Percentiles rank a stretch among this genome's conserved stretches.
phyloP scores from a whole-genome alignment of 208 protist species.

The Trypanosoma rangeli region DNA sequence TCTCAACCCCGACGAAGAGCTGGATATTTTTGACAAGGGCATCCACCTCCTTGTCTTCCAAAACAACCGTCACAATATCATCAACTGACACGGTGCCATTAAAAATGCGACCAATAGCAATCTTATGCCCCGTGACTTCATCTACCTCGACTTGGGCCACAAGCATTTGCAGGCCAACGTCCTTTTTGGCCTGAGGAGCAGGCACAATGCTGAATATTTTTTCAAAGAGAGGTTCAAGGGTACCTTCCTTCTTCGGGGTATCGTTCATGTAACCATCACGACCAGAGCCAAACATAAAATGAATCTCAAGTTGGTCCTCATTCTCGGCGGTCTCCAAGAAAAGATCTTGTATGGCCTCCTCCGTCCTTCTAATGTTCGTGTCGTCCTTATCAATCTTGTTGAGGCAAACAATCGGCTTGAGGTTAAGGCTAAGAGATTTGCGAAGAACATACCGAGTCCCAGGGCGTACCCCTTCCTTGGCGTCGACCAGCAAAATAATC shows the following conservation, averaged over 20 bases:
- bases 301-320: conserved; percentile 95
- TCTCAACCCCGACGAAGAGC: conserved; percentile 85
- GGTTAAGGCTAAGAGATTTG: conserved; percentile 94
- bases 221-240: conserved; percentile 93
- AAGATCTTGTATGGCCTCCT: conserved; percentile 95
- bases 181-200: conserved; percentile 46
- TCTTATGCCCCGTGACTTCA: conserved; percentile 69
- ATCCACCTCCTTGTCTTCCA: conserved; percentile 84
- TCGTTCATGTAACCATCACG: conserved; percentile 92
- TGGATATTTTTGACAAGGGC: conserved; percentile 86
- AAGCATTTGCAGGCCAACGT: conserved; percentile 91
- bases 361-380: conserved; percentile 87
- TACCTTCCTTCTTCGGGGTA: conserved; percentile 66
- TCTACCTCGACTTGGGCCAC: conserved; percentile 94
- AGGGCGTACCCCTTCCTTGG: conserved; percentile 95
- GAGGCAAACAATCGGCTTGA: conserved; percentile 96
- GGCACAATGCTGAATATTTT: conserved; percentile 92
- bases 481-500: conserved; percentile 95
- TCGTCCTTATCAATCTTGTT: conserved; percentile 98
- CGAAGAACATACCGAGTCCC: conserved; percentile 98
- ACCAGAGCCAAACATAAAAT: conserved; percentile 95
- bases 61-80: conserved; percentile 80
- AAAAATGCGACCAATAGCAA: conserved; percentile 93
- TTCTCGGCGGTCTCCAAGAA: conserved; percentile 94
- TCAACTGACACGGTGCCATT: conserved; percentile 87